phyloP scores from a whole-genome alignment of 805 yeast genomes.

The Ogataea minuta region DNA sequence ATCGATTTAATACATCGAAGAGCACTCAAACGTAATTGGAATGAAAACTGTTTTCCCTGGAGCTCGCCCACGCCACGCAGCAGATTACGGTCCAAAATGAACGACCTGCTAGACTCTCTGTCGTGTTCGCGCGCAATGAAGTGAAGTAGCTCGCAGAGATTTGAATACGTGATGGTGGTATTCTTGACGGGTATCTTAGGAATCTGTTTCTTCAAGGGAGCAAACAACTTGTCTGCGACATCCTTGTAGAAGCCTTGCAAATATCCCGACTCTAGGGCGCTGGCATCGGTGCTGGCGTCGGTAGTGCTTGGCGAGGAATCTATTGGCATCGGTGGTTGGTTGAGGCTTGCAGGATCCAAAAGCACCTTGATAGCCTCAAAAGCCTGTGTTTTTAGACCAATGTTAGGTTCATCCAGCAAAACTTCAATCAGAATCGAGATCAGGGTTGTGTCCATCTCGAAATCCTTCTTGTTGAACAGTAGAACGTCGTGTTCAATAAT shows the following conservation, averaged over 20 bases:
- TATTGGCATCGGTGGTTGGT: conserved; percentile 12
- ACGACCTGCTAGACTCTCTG: conserved; percentile 52
- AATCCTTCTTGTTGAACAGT: conserved; percentile 42
- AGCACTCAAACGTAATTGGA: conserved; percentile 62
- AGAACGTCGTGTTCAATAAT: conserved; percentile 82
- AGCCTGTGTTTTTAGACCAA: conserved; percentile 78
- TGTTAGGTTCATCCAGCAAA: conserved; percentile 58
- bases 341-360: conserved; percentile 50
- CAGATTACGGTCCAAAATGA: conserved; percentile 58
- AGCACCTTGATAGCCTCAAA: conserved; percentile 77
- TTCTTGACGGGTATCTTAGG: conserved; percentile 5
- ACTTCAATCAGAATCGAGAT: conserved; percentile 58
- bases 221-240: conserved; percentile 34
- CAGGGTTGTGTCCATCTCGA: conserved; percentile 38
- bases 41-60: conserved; percentile 41
- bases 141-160: conserved; percentile 65
- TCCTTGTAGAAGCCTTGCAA: conserved; percentile 58
- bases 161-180: conserved; percentile 21
- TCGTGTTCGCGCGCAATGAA: conserved; percentile 71
- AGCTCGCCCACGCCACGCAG: conserved; percentile 54
- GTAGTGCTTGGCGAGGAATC: conserved; percentile 16
- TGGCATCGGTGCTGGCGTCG: conserved; percentile 14
- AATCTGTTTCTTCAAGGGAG: conserved; percentile 20
- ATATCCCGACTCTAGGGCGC: conserved; percentile 30
- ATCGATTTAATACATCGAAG: conserved; percentile 66